phyloP scores from a whole-genome alignment of 2,329 filamentous ascomycete species.

The Aureobasidium sp. region DNA sequence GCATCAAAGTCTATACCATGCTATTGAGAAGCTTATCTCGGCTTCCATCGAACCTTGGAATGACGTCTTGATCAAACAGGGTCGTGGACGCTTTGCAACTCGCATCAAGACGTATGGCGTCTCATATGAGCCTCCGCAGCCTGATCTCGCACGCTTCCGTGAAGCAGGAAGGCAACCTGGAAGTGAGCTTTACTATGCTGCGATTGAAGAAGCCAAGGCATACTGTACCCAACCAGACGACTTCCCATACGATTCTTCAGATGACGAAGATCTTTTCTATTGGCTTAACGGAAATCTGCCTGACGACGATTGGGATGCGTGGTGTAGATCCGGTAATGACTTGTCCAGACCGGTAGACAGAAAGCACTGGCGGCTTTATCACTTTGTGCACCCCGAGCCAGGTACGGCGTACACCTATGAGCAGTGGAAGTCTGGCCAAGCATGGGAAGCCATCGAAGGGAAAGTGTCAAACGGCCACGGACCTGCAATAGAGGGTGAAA shows the following conservation, averaged over 20 bases:
- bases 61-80: constrained; percentile 9
- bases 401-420: constrained; percentile 8
- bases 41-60: constrained; percentile 13
- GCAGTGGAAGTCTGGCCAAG: constrained; percentile 8
- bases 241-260: constrained; percentile 1
- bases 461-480: background rate
- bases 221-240: constrained; percentile 6
- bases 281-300: background rate
- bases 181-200: background rate
- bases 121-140: background rate
- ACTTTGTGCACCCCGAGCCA: constrained; percentile 11
- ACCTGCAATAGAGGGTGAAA: background rate
- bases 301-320: background rate
- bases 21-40: constrained; percentile 14
- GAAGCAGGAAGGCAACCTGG: background rate
- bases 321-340: background rate
- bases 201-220: constrained; percentile 1
- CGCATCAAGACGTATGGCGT: constrained; percentile 8
- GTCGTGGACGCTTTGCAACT: background rate
- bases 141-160: background rate
- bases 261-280: background rate
- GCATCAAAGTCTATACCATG: background rate
- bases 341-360: background rate
- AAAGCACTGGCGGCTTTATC: background rate
- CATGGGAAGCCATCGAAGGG: background rate